These are phyloP conservation scores for Aspergillus olivimuriae DNA, from an alignment of 495 filamentous ascomycete genomes.

Conservation along the genomic window DNA sequence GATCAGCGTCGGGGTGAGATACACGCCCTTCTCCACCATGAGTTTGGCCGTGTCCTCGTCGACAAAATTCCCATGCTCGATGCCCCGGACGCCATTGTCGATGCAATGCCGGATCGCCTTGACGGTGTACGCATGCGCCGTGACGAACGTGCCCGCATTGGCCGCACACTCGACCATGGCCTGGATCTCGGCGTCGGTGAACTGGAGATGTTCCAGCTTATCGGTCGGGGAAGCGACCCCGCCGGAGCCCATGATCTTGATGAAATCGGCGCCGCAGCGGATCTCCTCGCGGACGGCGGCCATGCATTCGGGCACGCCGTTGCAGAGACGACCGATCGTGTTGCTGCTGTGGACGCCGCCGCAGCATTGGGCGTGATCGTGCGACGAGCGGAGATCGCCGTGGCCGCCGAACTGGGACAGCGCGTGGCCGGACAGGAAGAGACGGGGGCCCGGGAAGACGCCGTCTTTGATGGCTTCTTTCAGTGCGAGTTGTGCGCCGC, in stretches of 20 bases:
- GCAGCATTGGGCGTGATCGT: slow-evolving; percentile 35
- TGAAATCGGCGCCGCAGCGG: slow-evolving; percentile 48
- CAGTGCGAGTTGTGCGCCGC: slow-evolving; percentile 42
- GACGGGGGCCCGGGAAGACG: slow-evolving; percentile 40
- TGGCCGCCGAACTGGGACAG: slow-evolving; percentile 50
- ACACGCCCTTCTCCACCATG: slow-evolving; percentile 40
- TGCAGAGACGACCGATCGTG: slow-evolving; percentile 34
- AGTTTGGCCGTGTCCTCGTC: slow-evolving; percentile 42
- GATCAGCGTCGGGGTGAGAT: slow-evolving; percentile 48
- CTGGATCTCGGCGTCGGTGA: slow-evolving; percentile 44
- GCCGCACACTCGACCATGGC: slow-evolving; percentile 43
- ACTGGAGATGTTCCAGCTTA: slow-evolving; percentile 42
- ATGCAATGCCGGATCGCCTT: slow-evolving; percentile 45
- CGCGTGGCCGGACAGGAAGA: slow-evolving; percentile 41
- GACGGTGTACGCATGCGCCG: slow-evolving; percentile 49
- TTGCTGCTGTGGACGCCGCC: slow-evolving; percentile 20
- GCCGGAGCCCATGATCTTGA: slow-evolving; percentile 53
- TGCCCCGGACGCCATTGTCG: slow-evolving; percentile 48
- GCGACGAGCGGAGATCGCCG: slow-evolving; percentile 34
- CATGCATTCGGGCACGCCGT: slow-evolving; percentile 47
- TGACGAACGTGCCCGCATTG: slow-evolving; percentile 46
- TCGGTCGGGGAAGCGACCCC: slow-evolving; percentile 49
- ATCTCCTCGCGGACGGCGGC: slow-evolving; percentile 46
- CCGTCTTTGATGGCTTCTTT: slow-evolving; percentile 46
- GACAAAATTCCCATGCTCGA: slow-evolving; percentile 52